These are phyloP conservation scores for Phoma sp. DNA, from an alignment of 2,329 filamentous ascomycete genomes.

Conservation along the genomic window DNA sequence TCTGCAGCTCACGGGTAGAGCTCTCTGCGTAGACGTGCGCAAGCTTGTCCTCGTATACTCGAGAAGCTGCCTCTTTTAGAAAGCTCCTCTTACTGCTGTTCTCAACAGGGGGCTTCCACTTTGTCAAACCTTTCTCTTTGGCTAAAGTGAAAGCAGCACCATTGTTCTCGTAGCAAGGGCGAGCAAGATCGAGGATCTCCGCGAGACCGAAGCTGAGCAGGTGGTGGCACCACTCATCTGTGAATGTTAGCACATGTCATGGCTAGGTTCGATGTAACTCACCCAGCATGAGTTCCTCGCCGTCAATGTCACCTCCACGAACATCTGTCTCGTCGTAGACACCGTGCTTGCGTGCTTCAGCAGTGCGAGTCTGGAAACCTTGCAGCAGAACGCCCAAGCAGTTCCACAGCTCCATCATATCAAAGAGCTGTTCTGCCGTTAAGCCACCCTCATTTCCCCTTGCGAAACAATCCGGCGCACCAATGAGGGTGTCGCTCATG, in stretches of 20 bases:
- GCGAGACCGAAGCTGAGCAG: conserved; percentile 65
- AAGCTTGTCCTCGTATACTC: conserved; percentile 63
- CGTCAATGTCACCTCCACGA: conserved; percentile 55
- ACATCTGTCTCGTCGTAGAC: conserved; percentile 60
- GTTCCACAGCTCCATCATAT: conserved; percentile 70
- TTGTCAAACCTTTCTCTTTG: conserved; percentile 60
- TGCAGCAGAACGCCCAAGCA: conserved; percentile 64
- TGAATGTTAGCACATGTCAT: conserved; percentile 19
- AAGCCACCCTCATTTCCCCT: conserved; percentile 62
- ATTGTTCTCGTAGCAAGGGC: conserved; percentile 44
- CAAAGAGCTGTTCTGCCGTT: conserved; percentile 62
- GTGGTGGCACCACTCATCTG: conserved; percentile 67
- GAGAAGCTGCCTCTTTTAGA: conserved; percentile 65
- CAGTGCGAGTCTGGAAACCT: conserved; percentile 60
- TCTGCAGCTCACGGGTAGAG: conserved; percentile 44
- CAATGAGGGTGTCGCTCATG: conserved; percentile 60
- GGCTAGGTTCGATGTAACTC: conserved; percentile 17
- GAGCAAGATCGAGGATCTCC: conserved; percentile 60
- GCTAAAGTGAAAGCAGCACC: conserved; percentile 60
- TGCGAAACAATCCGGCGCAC: conserved; percentile 64
- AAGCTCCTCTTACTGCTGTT: conserved; percentile 61
- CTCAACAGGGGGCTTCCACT: conserved; percentile 58
- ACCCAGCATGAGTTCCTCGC: conserved; percentile 62
- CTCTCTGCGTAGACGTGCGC: conserved; percentile 43
- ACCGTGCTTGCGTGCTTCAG: conserved; percentile 61